These are phyloP conservation scores for Sordariomycetes sp. DNA, from an alignment of 2,329 filamentous ascomycete genomes.

Conservation along the genomic window DNA sequence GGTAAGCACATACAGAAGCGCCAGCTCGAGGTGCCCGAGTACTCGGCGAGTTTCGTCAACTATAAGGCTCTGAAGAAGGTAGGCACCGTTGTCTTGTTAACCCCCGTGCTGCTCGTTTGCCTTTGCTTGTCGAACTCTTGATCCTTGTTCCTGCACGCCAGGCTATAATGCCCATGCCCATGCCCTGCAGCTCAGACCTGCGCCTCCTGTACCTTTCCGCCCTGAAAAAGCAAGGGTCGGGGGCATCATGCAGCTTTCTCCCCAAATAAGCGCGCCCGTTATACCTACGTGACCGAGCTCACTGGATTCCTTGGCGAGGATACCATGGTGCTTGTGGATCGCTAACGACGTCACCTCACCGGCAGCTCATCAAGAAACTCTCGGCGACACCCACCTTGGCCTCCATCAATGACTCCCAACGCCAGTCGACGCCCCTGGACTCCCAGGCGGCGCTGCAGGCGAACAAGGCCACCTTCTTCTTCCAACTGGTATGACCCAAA, in stretches of 20 bases:
- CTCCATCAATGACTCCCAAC: slow-evolving; percentile 54
- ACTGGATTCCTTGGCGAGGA: neutral
- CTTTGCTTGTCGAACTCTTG: neutral
- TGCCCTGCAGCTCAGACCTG: neutral
- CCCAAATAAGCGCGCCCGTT: slow-evolving; percentile 3
- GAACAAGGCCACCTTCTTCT: slow-evolving; percentile 98
- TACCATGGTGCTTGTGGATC: neutral
- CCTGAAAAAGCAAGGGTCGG: neutral
- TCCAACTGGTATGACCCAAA: slow-evolving; percentile 60
- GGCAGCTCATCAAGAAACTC: slow-evolving; percentile 92
- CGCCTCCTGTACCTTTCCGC: neutral
- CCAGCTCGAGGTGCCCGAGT: slow-evolving; percentile 97
- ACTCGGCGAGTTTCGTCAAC: slow-evolving; percentile 97
- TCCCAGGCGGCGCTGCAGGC: slow-evolving; percentile 85
- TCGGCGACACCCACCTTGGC: slow-evolving; percentile 79
- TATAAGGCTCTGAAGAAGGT: slow-evolving; percentile 99
- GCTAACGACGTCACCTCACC: neutral
- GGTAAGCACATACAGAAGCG: slow-evolving; percentile 98
- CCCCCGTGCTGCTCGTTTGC: slow-evolving; percentile 1
- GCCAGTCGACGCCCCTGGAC: slow-evolving; percentile 40
- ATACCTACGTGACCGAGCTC: neutral
- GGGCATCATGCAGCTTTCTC: neutral
- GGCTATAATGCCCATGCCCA: neutral
- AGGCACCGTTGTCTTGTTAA: slow-evolving; percentile 11
- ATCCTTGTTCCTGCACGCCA: slow-evolving; percentile 3